phyloP scores from a whole-genome alignment of 805 yeast species.

The Candida anglica region DNA sequence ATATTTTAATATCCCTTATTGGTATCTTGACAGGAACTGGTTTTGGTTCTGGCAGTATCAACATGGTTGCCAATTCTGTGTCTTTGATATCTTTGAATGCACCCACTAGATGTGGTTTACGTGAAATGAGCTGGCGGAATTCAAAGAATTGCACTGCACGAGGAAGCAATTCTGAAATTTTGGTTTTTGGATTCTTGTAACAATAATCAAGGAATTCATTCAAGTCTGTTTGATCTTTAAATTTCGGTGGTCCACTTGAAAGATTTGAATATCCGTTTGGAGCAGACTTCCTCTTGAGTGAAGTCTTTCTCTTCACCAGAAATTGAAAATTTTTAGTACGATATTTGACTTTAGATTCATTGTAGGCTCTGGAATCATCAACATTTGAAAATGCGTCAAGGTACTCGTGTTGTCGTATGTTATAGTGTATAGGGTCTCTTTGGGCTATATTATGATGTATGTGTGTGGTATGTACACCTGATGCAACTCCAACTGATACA shows the following conservation, averaged over 20 bases:
- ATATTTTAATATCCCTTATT: conserved; percentile 7
- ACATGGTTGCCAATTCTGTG: conserved; percentile 1
- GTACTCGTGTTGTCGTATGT: no score
- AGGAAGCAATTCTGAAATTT: conserved; percentile 29
- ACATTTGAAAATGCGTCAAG: no score
- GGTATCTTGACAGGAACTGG: background rate
- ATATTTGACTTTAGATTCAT: background rate
- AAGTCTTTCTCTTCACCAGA: conserved; percentile 32
- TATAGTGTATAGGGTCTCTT: background rate
- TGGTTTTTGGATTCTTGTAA: conserved; percentile 11
- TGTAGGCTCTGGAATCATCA: no score
- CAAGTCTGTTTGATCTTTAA: conserved; percentile 16
- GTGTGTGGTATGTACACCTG: no score
- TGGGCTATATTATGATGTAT: no score
- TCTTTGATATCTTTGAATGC: background rate
- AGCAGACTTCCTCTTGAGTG: conserved; percentile 18
- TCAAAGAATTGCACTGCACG: conserved; percentile 20
- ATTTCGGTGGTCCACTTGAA: conserved; percentile 13
- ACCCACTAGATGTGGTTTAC: conserved; percentile 9
- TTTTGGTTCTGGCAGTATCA: no score
- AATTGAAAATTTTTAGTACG: conserved; percentile 15
- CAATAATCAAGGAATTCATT: conserved; percentile 13
- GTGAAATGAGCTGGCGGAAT: conserved; percentile 11
- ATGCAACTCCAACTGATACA: no score
- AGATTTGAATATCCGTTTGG: conserved; percentile 14